Evolutionary conservation across 2,329 filamentous ascomycete genomes (phyloP).

Genomic region (Pseudocercospora fuligena): DNA sequence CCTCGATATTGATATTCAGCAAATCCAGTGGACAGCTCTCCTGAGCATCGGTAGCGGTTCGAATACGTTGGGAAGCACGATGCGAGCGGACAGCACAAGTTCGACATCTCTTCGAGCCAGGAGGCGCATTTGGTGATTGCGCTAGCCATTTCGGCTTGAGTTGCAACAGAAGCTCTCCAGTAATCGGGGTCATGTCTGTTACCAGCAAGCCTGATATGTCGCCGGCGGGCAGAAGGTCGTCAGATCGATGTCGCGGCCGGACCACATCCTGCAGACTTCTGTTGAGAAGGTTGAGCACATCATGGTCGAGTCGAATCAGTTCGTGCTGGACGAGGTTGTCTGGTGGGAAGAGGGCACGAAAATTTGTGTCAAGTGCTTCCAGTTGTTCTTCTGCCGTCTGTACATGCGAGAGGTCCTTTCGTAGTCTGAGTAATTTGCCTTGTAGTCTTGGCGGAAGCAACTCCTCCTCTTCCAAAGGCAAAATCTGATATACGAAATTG

Average conservation of each 20-base stretch:
- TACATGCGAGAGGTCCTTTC: constrained; percentile 40
- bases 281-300: constrained; percentile 33
- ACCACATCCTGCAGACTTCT: constrained; percentile 25
- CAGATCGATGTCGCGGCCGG: constrained; percentile 33
- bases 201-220: constrained; percentile 40
- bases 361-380: constrained; percentile 32
- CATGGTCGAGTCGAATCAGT: constrained; percentile 33
- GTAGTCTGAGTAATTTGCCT: constrained; percentile 39
- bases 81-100: constrained; percentile 52
- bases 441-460: constrained; percentile 27
- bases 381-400: constrained; percentile 36
- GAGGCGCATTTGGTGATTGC: constrained; percentile 52
- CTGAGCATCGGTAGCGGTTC: constrained; percentile 40
- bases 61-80: constrained; percentile 32
- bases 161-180: constrained; percentile 42
- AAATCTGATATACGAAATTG: constrained; percentile 42
- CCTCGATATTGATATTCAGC: constrained; percentile 37
- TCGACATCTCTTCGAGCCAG: constrained; percentile 47
- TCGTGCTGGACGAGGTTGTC: constrained; percentile 40
- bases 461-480: constrained; percentile 13
- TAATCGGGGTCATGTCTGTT: constrained; percentile 42
- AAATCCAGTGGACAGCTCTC: constrained; percentile 48
- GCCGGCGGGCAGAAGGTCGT: constrained; percentile 35
- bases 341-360: constrained; percentile 37
- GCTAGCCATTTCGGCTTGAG: constrained; percentile 56